Evolutionary conservation across 768 basidiomycete species (phyloP), one percentile per base, ranked within the genome.

Genomic region (Clitopilus hobsonii): DNA sequence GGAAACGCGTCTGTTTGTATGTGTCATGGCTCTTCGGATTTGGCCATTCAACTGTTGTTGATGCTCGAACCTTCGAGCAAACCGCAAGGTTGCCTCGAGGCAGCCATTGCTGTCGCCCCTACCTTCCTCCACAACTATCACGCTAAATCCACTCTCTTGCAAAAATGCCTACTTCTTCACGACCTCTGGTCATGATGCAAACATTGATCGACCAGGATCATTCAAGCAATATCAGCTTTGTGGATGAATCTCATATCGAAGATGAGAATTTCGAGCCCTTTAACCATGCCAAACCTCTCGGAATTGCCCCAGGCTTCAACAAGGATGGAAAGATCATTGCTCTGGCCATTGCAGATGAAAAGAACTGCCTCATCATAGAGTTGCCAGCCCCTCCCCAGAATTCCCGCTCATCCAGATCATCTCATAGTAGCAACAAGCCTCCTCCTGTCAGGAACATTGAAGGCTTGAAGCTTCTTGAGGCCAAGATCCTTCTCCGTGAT

Each of bases 251-350:
- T 0, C 56, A 67, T 0, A 56, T 75, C 38, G 38, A 56, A 2
- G 32, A 54, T 6, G 63, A 67, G 29, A 52, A 63, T 11, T 66
- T 74, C 3, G 47, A 54, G 6, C 60, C 65, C 4, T 76, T 76
- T 52, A 61, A 70, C 49, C 69, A 75, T 48, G 41, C 69, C 18
- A 63, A 62, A 14, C 74, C 76, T 11, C 65, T 85, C 56, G 84
- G 82, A 1, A 65, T 84, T 25, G 76, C 83, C 5, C 76, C 80
- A 3, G 79, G 77, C 1, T 83, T 80, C 60, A 70, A 75, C 1
- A 57, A 67, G 18, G 57, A 63, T 8, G 80, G 81, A 1, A 59
- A 61, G 16, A 68, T 86, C 30, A 59, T 72, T 38, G 75, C 74
- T 0, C 70, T 86, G 22, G 79, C 80, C 6, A 69, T 84, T 54